Conservation (phyloP, 345 rosid genomes). For the Rhizophora mangle region DNA sequence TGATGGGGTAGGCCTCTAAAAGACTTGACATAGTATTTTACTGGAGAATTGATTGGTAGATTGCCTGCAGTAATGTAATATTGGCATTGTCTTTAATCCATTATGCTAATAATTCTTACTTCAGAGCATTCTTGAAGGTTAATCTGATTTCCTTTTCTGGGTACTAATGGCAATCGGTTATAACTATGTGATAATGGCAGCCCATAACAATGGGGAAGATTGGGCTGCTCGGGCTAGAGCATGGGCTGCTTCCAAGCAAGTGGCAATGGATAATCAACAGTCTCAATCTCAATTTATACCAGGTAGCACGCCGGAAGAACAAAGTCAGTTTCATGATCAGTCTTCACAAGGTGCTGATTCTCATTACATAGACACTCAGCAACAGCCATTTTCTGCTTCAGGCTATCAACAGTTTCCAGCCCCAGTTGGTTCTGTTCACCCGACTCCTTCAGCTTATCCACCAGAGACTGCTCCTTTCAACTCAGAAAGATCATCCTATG, state of each 20-base stretch:
- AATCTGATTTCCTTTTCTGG: neutral
- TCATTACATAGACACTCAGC: constrained; percentile 59
- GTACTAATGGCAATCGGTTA: constrained; percentile 10
- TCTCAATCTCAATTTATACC: constrained; percentile 45
- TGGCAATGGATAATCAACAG: constrained; percentile 53
- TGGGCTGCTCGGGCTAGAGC: constrained; percentile 98
- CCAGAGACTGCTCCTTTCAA: constrained; percentile 40
- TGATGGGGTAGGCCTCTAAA: neutral
- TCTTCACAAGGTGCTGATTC: constrained; percentile 43
- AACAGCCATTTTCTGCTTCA: constrained; percentile 38
- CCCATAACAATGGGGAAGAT: constrained; percentile 58
- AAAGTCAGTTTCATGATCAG: constrained; percentile 44
- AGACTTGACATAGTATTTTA: neutral
- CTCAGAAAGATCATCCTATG: constrained; percentile 41
- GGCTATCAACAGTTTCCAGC: constrained; percentile 63
- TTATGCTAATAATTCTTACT: neutral
- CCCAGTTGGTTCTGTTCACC: constrained; percentile 41
- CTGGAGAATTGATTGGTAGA: neutral
- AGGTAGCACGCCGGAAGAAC: constrained; percentile 48
- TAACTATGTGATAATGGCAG: constrained; percentile 32
- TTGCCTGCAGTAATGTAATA: neutral
- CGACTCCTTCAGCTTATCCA: constrained; percentile 36
- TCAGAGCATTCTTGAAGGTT: no score
- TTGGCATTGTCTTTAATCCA: neutral
- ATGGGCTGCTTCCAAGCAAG: constrained; percentile 66